These are phyloP conservation scores for Colletotrichum navitas DNA, from an alignment of 2,329 filamentous ascomycete species.

Conservation along the genomic window DNA sequence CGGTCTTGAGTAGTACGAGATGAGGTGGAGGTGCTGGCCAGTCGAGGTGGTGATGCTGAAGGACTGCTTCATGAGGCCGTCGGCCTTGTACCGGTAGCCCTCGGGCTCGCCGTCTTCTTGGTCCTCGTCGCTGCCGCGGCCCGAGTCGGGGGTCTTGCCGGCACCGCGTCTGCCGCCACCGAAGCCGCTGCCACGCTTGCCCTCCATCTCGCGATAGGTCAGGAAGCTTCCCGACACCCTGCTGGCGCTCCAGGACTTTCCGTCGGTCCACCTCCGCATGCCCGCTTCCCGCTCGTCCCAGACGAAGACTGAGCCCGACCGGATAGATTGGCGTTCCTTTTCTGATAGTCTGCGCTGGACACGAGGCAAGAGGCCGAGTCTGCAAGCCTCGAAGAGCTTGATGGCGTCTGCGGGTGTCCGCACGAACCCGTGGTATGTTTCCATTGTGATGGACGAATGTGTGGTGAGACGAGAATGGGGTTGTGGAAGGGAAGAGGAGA, in stretches of 20 bases:
- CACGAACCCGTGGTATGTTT: conserved; percentile 96
- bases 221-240: conserved; percentile 97
- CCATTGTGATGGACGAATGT: conserved; percentile 71
- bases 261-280: conserved; percentile 98
- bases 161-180: conserved; percentile 67
- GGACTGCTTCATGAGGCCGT: conserved; percentile 99
- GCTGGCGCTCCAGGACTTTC: conserved; percentile 99
- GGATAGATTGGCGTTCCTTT: conserved; percentile 96
- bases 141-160: conserved; percentile 87
- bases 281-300: conserved; percentile 99
- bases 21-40: conserved; percentile 92
- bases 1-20: conserved; percentile 94
- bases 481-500: too few relatives aligned
- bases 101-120: conserved; percentile 88
- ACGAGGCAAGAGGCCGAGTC: conserved; percentile 87
- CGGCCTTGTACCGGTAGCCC: conserved; percentile 93
- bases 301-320: conserved; percentile 98
- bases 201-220: conserved; percentile 98
- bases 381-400: conserved; percentile 97
- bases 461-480: conserved; percentile 25
- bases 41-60: conserved; percentile 97
- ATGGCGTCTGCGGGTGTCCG: conserved; percentile 97
- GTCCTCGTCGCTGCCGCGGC: conserved; percentile 85
- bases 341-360: conserved; percentile 95
- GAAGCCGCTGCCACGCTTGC: conserved; percentile 89